These are phyloP conservation scores for Xylaria longipes DNA, from an alignment of 495 filamentous ascomycete species.

Conservation along the genomic window DNA sequence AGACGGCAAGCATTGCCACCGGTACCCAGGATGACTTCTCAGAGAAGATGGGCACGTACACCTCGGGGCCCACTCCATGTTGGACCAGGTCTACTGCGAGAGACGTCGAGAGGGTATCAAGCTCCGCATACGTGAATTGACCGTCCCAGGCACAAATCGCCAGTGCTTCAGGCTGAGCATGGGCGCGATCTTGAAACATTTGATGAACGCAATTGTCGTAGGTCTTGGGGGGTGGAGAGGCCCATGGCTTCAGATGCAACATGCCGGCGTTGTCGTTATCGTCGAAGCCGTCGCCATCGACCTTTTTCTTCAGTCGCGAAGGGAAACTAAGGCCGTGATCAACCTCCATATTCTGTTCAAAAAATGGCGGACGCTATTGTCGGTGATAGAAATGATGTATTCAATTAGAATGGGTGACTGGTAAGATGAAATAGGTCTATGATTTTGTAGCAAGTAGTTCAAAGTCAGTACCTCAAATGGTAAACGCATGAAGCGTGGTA, in stretches of 20 bases:
- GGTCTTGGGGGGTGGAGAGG: neutral
- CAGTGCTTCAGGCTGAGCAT: neutral
- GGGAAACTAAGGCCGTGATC: too few relatives aligned
- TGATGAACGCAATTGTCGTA: slow-evolving; percentile 6
- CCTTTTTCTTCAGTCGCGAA: too few relatives aligned
- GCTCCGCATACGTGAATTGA: slow-evolving; percentile 9
- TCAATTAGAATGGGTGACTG: neutral
- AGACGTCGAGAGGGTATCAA: neutral
- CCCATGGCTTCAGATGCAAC: slow-evolving; percentile 8
- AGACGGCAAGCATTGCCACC: slow-evolving; percentile 52
- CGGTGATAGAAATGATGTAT: neutral
- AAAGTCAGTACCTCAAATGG: neutral
- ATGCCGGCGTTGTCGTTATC: neutral
- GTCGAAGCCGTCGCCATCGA: neutral
- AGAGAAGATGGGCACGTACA: slow-evolving; percentile 48
- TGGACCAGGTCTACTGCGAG: neutral
- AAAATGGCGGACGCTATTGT: neutral
- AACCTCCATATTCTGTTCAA: neutral
- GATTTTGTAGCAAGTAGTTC: neutral
- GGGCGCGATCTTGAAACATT: slow-evolving; percentile 2
- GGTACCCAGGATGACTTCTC: slow-evolving; percentile 55
- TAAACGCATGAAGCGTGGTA: neutral
- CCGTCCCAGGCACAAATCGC: neutral
- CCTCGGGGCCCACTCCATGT: slow-evolving; percentile 34
- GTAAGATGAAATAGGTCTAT: neutral